Base-by-base conservation (phyloP, 2,329 filamentous ascomycete genomes). In the Paraconiothyrium brasiliense region DNA sequence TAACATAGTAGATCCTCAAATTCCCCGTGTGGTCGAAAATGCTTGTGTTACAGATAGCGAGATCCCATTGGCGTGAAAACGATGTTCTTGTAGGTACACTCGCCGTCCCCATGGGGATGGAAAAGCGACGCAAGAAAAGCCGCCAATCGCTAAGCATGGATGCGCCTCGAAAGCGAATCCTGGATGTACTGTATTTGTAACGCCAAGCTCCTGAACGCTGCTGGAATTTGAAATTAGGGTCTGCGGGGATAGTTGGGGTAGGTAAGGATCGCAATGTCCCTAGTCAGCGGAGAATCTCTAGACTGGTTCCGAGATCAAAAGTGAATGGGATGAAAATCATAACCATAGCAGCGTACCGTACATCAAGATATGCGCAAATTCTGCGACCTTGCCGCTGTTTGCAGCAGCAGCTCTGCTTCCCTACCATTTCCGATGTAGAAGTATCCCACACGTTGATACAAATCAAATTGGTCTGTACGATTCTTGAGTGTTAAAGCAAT, bases 11-110 rank as follows among this genome's bases (percentile, higher is more conserved):
- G 27, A 56, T 47, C 41, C 30, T 37, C n/a, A 13, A 48, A 56
- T 37, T 56, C 43, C n/a, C 54, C 54, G 54, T 24, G 30, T 47
- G 54, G 54, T 41, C 39, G 39, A 41, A 41, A 41, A n/a, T 41
- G 39, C 16, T 37, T 14, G 30, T 27, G n/a, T 22, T 10, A 16
- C 30, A 27, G 24, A n/a, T 20, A n/a, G 6, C 20, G 6, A 20
- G 4, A 22, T 46, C 16, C 35, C 16, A 55, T 55, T 55, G 52
- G 52, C 39, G 52, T 55, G 10, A 34, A 44, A 55, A 35, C 4
- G n/a, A 4, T 34, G 16, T 16, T 39, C 34, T 39, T 39, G n/a
- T 8, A n/a, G 16, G 24, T 13, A 13, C 24, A 46, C 52, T 27
- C 35, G 16, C 11, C 43, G n/a, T 11, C 27, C 22, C 22, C 39